A percentile compares a stretch with the other conserved stretches of the same genome.
phyloP scores from a whole-genome alignment of 805 yeast species.

The Ogataea haglerorum region DNA sequence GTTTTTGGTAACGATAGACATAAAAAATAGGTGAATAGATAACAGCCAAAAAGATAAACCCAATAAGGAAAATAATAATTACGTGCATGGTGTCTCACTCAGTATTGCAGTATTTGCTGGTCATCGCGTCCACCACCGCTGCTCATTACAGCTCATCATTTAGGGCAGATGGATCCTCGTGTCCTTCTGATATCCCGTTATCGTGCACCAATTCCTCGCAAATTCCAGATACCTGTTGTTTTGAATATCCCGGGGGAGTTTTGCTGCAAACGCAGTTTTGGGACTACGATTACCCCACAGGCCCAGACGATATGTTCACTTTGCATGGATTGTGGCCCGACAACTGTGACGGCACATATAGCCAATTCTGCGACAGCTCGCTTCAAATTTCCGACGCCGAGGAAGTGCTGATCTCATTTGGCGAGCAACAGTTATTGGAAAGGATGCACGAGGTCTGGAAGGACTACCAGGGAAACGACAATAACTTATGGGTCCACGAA shows the following conservation, averaged over 20 bases:
- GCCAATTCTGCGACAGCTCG: conserved; percentile 69
- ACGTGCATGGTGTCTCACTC: neutral
- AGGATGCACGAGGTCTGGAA: conserved; percentile 69
- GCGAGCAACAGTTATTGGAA: conserved; percentile 49
- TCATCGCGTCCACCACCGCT: neutral
- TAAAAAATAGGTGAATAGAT: neutral
- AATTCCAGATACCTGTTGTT: conserved; percentile 69
- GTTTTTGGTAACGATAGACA: neutral
- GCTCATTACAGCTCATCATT: neutral
- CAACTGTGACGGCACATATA: conserved; percentile 77
- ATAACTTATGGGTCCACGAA: conserved; percentile 81
- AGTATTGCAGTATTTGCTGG: neutral
- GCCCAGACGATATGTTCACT: conserved; percentile 70
- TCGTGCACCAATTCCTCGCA: conserved; percentile 58
- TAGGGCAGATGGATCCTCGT: conserved; percentile 21
- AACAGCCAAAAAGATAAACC: neutral
- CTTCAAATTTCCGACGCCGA: conserved; percentile 52
- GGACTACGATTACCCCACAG: conserved; percentile 78
- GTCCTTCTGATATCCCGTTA: conserved; percentile 58
- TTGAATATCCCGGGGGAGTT: conserved; percentile 83
- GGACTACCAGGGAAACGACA: conserved; percentile 65
- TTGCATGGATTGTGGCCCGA: conserved; percentile 91
- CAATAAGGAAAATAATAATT: too few species aligned
- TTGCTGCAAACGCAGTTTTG: conserved; percentile 86
- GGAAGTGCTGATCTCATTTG: conserved; percentile 41